Base-by-base conservation (phyloP, 2,329 filamentous ascomycete species). In the Daldinia eschscholtzii region DNA sequence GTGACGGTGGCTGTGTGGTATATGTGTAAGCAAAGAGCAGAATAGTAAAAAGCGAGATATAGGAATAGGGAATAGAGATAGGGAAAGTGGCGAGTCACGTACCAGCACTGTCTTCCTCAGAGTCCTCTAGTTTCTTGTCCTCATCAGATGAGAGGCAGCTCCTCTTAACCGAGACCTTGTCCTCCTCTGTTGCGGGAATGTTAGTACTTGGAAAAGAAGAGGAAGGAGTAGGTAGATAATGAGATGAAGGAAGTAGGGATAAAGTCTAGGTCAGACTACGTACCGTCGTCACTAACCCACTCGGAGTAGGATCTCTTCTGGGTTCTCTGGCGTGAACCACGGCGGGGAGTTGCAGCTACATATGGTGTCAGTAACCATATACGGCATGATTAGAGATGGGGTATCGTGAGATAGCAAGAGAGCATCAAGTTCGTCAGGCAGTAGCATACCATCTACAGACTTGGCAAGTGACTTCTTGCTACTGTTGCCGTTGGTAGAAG, bases 281-380 rank as follows among this genome's bases (percentile, higher is more conserved):
- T 56, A 67, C 64, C 64, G 18, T 62, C 59, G n/a, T 67, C 64
- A 55, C 53, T 39, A 58, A 13, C 4, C 18, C 7, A 33, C n/a
- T 66, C 58, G 33, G n/a, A 28, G 26, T 57, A 64, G n/a, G 50
- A 9, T 20, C 30, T 33, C 12, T 37, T 44, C 33, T 30, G 35
- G 9, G 37, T 35, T 46, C 58, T 50, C 58, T 39, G 52, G 1
- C 46, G 55, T 39, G 55, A 33, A 26, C 35, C n/a, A 2, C 58
- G 58, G 4, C 37, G 59, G 10, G 44, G 33, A 1, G 58, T 39
- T 37, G 13, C 48, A 28, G 15, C n/a, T n/a, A 37, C 4, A 15
- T 6, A 9, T 20, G 13, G 30, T 53, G n/a, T 66, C 59, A 61
- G 52, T 39, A 39, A 13, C 10, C 46, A 7, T 30, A 28, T 10